Conservation (phyloP, 495 filamentous ascomycete genomes). For the Lindgomyces ingoldianus region DNA sequence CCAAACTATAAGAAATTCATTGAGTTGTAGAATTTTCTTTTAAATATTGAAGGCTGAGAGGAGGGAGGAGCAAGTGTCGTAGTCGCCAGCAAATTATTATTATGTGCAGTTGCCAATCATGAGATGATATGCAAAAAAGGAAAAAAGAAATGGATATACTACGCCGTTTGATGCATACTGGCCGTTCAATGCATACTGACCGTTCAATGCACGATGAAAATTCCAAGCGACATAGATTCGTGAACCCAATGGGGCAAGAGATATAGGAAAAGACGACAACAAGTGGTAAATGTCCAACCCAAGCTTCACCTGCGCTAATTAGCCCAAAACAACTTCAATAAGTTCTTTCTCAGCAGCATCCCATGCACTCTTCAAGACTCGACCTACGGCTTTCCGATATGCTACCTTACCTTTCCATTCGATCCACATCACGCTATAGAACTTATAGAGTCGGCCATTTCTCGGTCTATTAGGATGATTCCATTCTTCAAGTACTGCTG, state of each 20-base stretch:
- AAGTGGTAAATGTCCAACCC: no score
- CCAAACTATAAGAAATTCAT: no score
- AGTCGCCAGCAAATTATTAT: neutral
- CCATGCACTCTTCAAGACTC: conserved; percentile 6
- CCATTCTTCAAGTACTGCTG: neutral
- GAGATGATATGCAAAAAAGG: neutral
- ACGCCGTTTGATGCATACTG: neutral
- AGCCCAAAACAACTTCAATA: conserved; percentile 7
- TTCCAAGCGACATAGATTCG: no score
- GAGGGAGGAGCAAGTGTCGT: no score
- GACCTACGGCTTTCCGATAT: conserved; percentile 21
- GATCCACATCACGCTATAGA: conserved; percentile 27
- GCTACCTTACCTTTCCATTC: conserved; percentile 24
- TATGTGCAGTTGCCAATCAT: no score
- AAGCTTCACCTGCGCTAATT: no score
- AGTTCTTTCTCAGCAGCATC: neutral
- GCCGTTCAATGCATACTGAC: neutral
- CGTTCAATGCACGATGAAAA: no score
- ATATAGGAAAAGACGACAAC: neutral
- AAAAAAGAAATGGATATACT: neutral
- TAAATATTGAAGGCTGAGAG: no score
- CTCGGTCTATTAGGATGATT: neutral
- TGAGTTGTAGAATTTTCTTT: no score
- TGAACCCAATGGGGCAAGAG: neutral
- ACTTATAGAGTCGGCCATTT: conserved; percentile 9